These are phyloP conservation scores for Torulaspora gathmanii DNA, from an alignment of 805 yeast genomes.

Conservation along the genomic window DNA sequence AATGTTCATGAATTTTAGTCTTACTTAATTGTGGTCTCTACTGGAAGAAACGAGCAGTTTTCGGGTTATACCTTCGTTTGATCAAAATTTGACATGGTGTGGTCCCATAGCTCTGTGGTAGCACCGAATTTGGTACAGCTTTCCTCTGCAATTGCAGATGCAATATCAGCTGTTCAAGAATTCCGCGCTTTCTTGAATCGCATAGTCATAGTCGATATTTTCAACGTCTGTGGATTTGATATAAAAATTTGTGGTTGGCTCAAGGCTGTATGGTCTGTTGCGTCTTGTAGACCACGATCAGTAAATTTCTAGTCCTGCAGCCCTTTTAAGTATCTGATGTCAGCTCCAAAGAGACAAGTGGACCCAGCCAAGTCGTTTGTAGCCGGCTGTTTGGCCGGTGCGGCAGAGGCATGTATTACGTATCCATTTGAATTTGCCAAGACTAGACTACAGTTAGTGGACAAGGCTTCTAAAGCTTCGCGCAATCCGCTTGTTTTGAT, in stretches of 20 bases:
- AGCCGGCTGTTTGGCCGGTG: slow-evolving; percentile 97
- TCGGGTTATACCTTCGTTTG: too few relatives aligned
- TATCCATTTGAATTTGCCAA: slow-evolving; percentile 98
- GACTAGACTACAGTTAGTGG: slow-evolving; percentile 80
- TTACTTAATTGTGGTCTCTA: too few relatives aligned
- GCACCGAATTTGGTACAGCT: neutral
- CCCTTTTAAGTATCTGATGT: neutral
- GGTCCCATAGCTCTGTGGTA: neutral
- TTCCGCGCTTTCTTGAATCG: slow-evolving; percentile 7
- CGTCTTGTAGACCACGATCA: neutral
- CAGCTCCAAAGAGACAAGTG: slow-evolving; percentile 36
- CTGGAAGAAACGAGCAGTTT: too few relatives aligned
- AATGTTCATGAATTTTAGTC: too few relatives aligned
- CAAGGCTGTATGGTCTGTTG: neutral
- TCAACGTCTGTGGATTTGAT: neutral
- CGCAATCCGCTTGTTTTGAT: slow-evolving; percentile 83
- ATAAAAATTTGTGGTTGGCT: neutral
- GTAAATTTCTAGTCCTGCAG: neutral
- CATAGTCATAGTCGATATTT: slow-evolving; percentile 3
- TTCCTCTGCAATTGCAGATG: slow-evolving; percentile 1
- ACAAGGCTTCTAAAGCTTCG: slow-evolving; percentile 57
- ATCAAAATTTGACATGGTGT: neutral
- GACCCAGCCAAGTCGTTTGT: slow-evolving; percentile 79
- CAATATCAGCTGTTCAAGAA: neutral
- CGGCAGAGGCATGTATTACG: slow-evolving; percentile 85